Conservation (phyloP, 495 filamentous ascomycete species). For the Neurospora pannonica region DNA sequence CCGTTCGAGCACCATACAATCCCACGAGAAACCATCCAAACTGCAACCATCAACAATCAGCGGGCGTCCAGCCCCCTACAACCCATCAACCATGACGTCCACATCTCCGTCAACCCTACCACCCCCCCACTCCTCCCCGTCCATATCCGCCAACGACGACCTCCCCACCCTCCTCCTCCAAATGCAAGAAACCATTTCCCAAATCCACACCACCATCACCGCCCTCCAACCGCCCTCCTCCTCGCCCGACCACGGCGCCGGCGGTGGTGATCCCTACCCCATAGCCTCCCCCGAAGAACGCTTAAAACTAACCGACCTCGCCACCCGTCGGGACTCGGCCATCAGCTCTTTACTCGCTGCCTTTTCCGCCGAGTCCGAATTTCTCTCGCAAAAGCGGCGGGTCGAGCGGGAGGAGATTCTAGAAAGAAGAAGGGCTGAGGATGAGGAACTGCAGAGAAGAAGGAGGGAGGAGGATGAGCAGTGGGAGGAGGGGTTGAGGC, state of each 20-base stretch:
- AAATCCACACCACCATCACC: constrained; percentile 21
- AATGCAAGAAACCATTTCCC: constrained; percentile 27
- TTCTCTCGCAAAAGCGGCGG: constrained; percentile 9
- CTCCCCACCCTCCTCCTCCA: constrained; percentile 22
- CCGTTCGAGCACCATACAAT: background rate
- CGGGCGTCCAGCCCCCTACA: background rate
- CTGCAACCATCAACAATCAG: background rate
- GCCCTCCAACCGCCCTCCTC: constrained; percentile 6
- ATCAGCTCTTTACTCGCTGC: constrained; percentile 14
- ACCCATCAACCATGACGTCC: background rate
- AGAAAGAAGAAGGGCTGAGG: constrained; percentile 20
- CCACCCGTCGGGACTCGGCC: constrained; percentile 15
- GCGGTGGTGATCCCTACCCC: background rate
- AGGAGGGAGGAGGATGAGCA: constrained; percentile 24
- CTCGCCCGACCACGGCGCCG: background rate
- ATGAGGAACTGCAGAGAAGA: constrained; percentile 22
- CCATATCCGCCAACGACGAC: constrained; percentile 11
- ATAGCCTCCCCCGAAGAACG: constrained; percentile 14
- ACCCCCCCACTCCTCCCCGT: background rate
- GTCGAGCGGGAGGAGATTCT: constrained; percentile 17
- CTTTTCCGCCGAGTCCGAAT: constrained; percentile 17
- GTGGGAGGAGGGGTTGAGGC: constrained; percentile 5
- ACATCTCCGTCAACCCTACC: background rate
- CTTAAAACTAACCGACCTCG: constrained; percentile 21
- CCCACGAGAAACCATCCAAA: background rate